These are phyloP conservation scores for Neurospora cerealis DNA, from an alignment of 495 filamentous ascomycete species.

Conservation along the genomic window DNA sequence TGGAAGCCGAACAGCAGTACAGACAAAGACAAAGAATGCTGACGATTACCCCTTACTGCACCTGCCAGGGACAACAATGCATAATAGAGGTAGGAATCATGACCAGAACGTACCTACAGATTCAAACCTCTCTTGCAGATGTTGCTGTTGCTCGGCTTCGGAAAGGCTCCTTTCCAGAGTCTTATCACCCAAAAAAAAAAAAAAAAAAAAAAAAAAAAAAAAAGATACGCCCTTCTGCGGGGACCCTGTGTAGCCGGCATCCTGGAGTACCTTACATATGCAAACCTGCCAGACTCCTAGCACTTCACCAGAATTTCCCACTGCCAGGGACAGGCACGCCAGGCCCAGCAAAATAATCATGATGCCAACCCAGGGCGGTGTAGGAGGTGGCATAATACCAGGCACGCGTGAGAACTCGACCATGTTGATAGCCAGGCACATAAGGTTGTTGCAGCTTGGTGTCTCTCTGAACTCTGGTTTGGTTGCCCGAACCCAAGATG, in stretches of 20 bases:
- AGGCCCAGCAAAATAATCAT: not conserved
- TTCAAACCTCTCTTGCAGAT: not conserved
- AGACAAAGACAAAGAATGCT: not conserved
- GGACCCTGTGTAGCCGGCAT: too few species aligned
- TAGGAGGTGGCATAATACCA: not conserved
- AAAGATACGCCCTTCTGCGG: too few species aligned
- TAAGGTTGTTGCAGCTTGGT: too few species aligned
- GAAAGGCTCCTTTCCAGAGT: not conserved
- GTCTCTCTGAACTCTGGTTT: too few species aligned
- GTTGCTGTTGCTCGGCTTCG: not conserved
- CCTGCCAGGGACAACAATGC: not conserved
- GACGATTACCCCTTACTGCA: not conserved
- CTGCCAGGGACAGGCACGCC: too few species aligned
- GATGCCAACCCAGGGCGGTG: not conserved
- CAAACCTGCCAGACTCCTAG: too few species aligned
- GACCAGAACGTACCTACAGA: not conserved
- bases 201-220: too few species aligned
- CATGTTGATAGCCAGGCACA: not conserved
- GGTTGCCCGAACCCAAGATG: too few species aligned
- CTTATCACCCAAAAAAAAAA: too few species aligned
- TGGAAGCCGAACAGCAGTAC: not conserved
- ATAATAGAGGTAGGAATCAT: not conserved
- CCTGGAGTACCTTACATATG: not conserved
- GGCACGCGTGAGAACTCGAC: not conserved
- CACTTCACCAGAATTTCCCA: too few species aligned